These are phyloP conservation scores for Ustanciosporium gigantosporum DNA, from an alignment of 1,284 basidiomycete species.

Conservation along the genomic window DNA sequence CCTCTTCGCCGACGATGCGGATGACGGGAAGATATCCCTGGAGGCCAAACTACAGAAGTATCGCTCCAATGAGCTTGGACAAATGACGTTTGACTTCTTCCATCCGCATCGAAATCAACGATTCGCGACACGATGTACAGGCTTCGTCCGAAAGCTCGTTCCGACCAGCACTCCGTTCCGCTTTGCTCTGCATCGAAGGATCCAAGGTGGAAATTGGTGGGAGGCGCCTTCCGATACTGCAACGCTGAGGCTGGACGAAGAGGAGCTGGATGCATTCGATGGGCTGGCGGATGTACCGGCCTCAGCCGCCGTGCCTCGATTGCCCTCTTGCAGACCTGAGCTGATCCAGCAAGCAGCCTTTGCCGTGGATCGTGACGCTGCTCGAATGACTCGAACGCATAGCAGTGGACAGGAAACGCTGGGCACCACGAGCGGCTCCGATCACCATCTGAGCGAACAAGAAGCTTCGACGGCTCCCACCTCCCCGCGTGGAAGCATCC, in stretches of 20 bases:
- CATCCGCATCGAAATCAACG: constrained; percentile 61
- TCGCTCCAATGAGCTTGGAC: constrained; percentile 63
- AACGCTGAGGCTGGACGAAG: constrained; percentile 50
- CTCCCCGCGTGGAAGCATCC: constrained; percentile 6
- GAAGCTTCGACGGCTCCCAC: constrained; percentile 28
- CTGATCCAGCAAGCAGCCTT: background rate
- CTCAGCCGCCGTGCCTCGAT: constrained; percentile 18
- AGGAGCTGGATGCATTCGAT: constrained; percentile 61
- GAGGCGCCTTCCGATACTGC: background rate
- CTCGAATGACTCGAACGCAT: no score
- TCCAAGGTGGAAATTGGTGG: background rate
- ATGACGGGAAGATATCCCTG: no score
- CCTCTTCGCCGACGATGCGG: constrained; percentile 29
- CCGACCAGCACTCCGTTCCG: constrained; percentile 60
- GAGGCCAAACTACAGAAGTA: constrained; percentile 50
- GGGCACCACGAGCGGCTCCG: no score
- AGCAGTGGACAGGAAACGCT: no score
- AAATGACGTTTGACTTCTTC: constrained; percentile 64
- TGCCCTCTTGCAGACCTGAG: constrained; percentile 15
- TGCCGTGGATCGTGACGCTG: no score
- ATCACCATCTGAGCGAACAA: no score
- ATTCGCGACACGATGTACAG: constrained; percentile 62
- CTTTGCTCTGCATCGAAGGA: constrained; percentile 60
- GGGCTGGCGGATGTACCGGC: constrained; percentile 52
- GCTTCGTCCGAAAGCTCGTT: constrained; percentile 64